phyloP scores from a whole-genome alignment of 2,329 filamentous ascomycete species.

The Aspergillus bombycis region DNA sequence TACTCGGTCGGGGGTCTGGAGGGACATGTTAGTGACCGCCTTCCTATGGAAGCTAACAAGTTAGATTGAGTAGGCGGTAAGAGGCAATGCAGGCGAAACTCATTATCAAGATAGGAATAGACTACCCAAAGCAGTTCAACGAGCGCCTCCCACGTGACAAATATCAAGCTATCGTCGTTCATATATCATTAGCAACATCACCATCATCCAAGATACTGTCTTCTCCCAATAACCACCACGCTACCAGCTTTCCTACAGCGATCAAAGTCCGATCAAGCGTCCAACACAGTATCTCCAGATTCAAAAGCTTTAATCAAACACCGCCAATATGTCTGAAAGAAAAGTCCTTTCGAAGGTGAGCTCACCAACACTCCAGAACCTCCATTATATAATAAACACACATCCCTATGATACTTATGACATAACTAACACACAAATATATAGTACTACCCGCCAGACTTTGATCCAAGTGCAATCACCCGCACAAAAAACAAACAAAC shows the following conservation, averaged over 20 bases:
- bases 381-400: background rate
- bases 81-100: background rate
- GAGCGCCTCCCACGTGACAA: background rate
- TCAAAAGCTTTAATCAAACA: background rate
- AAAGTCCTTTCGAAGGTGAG: slow-evolving; percentile 9
- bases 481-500: slow-evolving; percentile 63
- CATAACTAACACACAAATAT: background rate
- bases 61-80: background rate
- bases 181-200: background rate
- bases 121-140: background rate
- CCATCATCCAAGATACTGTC: background rate
- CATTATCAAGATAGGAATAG: background rate
- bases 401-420: background rate
- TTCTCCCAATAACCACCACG: background rate
- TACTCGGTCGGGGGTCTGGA: too few species aligned
- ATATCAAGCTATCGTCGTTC: background rate
- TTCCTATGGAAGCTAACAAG: background rate
- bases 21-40: background rate
- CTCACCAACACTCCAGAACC: slow-evolving; percentile 19
- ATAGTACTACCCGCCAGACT: slow-evolving; percentile 70
- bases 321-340: slow-evolving; percentile 3
- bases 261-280: background rate
- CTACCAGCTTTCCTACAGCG: background rate
- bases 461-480: slow-evolving; percentile 81
- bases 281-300: background rate